A percentile compares a stretch with the other conserved stretches of the same genome.
These are phyloP conservation scores for Tillandsia leiboldiana DNA, from an alignment of 176 grass and related monocot genomes.

Conservation along the genomic window DNA sequence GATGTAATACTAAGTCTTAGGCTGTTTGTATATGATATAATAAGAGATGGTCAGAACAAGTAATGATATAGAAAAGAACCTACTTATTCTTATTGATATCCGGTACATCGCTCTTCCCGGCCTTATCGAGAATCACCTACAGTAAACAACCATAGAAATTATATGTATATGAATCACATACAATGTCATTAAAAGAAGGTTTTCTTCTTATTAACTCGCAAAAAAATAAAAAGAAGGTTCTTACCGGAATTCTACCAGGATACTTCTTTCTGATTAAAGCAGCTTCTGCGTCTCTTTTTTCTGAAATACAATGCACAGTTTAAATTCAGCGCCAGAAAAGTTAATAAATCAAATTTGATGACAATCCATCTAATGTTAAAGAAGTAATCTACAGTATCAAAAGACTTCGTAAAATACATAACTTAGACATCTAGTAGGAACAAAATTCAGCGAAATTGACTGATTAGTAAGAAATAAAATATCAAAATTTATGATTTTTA, in stretches of 20 bases:
- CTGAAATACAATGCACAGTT: constrained; percentile 26
- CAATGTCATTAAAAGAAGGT: neutral
- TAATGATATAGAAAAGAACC: neutral
- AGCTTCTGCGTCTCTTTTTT: constrained; percentile 71
- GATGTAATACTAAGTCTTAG: neutral
- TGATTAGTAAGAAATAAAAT: too few species aligned
- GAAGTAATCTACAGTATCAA: too few species aligned
- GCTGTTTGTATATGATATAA: too few species aligned
- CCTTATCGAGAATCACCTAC: constrained; percentile 90
- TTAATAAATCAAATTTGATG: neutral
- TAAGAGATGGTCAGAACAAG: too few species aligned
- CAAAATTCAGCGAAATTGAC: too few species aligned
- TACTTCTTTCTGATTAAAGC: constrained; percentile 80
- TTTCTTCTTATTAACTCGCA: neutral
- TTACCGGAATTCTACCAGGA: constrained; percentile 75
- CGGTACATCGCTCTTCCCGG: constrained; percentile 71
- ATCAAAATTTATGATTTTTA: too few species aligned
- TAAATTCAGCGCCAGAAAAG: too few species aligned
- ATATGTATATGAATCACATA: constrained; percentile 9
- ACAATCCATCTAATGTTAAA: neutral
- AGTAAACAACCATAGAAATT: constrained; percentile 16
- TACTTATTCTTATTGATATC: constrained; percentile 95
- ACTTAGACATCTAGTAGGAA: too few species aligned
- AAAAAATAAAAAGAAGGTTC: constrained; percentile 1
- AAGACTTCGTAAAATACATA: too few species aligned